Conservation (phyloP, 345 rosid genomes). For the Capsella bursapastoris region DNA sequence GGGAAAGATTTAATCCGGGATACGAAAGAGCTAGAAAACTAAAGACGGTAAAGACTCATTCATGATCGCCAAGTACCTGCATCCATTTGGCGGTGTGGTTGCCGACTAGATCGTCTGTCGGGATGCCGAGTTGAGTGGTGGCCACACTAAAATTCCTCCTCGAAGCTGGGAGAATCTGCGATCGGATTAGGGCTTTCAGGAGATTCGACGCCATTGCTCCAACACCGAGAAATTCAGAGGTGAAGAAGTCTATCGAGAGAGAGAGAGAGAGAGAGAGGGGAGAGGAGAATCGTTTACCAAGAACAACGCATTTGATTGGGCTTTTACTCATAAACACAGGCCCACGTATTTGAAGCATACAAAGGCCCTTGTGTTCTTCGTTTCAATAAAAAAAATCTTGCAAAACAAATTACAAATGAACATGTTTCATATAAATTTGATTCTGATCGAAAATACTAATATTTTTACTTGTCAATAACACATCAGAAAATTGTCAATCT, state of each 20-base stretch:
- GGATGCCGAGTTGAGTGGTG: constrained; percentile 44
- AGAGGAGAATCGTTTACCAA: not conserved
- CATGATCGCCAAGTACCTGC: constrained; percentile 57
- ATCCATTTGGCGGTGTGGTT: constrained; percentile 94
- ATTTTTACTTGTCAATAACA: no score
- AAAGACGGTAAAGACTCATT: not conserved
- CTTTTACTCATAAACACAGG: not conserved
- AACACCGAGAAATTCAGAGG: constrained; percentile 4
- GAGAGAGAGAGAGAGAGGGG: not conserved
- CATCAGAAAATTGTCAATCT: no score
- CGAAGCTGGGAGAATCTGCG: constrained; percentile 48
- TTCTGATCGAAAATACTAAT: not conserved
- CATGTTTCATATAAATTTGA: no score
- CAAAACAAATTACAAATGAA: not conserved
- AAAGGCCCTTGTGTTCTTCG: not conserved
- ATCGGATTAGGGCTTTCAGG: constrained; percentile 55
- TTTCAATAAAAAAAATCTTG: not conserved
- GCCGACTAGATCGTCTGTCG: constrained; percentile 44
- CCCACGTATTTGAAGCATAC: not conserved
- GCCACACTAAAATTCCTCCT: constrained; percentile 56
- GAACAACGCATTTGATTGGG: not conserved
- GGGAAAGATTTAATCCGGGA: not conserved
- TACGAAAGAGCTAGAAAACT: not conserved
- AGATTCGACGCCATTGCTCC: constrained; percentile 64
- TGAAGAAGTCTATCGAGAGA: not conserved